Conservation (phyloP, 352 stramenopile genomes). For the Phytophthora vignae region DNA sequence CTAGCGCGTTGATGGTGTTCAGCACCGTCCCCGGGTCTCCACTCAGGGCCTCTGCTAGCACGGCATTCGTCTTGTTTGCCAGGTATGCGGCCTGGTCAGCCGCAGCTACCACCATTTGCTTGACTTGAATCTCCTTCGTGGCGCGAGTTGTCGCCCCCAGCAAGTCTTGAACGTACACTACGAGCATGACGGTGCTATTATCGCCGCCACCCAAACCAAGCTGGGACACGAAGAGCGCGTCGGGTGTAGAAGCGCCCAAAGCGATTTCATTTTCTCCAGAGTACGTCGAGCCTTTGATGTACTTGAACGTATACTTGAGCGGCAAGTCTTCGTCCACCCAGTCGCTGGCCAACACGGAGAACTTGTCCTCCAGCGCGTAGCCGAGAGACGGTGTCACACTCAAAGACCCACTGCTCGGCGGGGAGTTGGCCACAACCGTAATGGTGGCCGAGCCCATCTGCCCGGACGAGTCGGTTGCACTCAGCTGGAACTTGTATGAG, state of each 20-base stretch:
- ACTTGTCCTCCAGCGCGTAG: conserved; percentile 63
- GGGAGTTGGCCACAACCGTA: conserved; percentile 55
- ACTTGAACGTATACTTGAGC: conserved; percentile 77
- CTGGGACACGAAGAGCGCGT: conserved; percentile 59
- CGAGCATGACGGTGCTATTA: conserved; percentile 70
- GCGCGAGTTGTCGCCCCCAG: conserved; percentile 55
- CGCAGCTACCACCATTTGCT: conserved; percentile 47
- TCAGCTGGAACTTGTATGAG: conserved; percentile 63
- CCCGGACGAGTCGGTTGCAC: conserved; percentile 49
- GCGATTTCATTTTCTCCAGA: conserved; percentile 59
- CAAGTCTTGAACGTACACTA: conserved; percentile 69
- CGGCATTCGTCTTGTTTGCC: conserved; percentile 56
- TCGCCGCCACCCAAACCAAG: conserved; percentile 61
- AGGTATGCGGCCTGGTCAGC: conserved; percentile 64
- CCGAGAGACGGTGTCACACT: conserved; percentile 50
- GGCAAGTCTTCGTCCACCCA: conserved; percentile 78
- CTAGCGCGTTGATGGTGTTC: conserved; percentile 70
- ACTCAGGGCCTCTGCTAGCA: conserved; percentile 55
- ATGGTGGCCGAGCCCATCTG: conserved; percentile 53
- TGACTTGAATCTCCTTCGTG: conserved; percentile 63
- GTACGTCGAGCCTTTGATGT: conserved; percentile 66
- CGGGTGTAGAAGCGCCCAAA: conserved; percentile 58
- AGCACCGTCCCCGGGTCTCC: conserved; percentile 69
- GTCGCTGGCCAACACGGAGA: conserved; percentile 52
- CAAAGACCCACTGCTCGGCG: conserved; percentile 60